Conservation (phyloP, 2,329 filamentous ascomycete species). For the Aspergillus ochraceus region DNA sequence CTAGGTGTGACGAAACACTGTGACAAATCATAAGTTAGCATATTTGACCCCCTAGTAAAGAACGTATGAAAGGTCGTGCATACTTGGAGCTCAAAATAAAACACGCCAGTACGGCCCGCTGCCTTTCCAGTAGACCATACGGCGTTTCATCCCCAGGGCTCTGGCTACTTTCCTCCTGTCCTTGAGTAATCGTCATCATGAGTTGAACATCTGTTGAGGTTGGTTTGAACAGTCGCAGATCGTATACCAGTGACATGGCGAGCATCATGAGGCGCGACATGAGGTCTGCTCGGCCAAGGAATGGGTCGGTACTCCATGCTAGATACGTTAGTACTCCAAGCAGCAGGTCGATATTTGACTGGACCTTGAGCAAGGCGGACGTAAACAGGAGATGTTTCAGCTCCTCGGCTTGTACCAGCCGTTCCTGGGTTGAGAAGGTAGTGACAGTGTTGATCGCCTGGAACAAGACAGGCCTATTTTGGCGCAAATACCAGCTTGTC, state of each 20-base stretch:
- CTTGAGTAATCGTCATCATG: constrained; percentile 33
- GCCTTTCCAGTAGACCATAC: constrained; percentile 24
- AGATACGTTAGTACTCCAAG: constrained; percentile 39
- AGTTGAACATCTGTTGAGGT: constrained; percentile 29
- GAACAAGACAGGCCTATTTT: constrained; percentile 35
- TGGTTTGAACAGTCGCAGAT: constrained; percentile 37
- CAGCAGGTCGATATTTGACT: constrained; percentile 38
- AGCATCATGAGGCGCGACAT: constrained; percentile 40
- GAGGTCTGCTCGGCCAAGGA: constrained; percentile 31
- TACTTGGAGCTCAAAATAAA: constrained; percentile 34
- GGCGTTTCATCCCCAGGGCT: constrained; percentile 12
- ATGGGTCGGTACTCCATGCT: constrained; percentile 38
- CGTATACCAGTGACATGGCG: constrained; percentile 39
- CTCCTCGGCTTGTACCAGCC: constrained; percentile 25
- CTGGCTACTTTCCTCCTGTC: constrained; percentile 15
- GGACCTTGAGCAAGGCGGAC: constrained; percentile 27
- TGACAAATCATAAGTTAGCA: constrained; percentile 8
- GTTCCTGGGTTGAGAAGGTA: constrained; percentile 30
- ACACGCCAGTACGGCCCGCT: constrained; percentile 32
- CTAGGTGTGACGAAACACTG: constrained; percentile 38
- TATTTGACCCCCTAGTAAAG: background rate
- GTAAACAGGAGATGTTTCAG: constrained; percentile 33
- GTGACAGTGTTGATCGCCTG: constrained; percentile 38
- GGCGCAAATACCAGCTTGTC: constrained; percentile 32
- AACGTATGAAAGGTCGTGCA: background rate